A percentile compares a stretch with the other conserved stretches of the same genome.
phyloP scores from a whole-genome alignment of 1,284 basidiomycete genomes.

The Melampsora americana region DNA sequence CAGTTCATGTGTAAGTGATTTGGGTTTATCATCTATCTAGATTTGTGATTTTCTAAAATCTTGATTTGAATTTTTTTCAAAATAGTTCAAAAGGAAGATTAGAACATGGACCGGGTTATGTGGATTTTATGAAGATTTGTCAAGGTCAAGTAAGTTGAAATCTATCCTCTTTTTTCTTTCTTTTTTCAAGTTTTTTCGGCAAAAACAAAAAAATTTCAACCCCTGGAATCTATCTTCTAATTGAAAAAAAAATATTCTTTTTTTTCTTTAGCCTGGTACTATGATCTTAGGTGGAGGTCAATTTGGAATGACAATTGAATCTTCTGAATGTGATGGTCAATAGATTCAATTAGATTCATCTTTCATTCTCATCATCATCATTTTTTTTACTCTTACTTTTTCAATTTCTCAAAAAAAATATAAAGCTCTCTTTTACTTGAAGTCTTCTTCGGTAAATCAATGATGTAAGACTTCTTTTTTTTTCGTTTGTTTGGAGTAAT shows the following conservation, averaged over 20 bases:
- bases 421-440: not conserved
- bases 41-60: not conserved
- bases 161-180: not conserved
- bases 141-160: not conserved
- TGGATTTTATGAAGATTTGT: not conserved
- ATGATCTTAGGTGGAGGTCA: not conserved
- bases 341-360: too few relatives aligned
- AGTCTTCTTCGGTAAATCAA: too few relatives aligned
- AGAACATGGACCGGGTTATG: not conserved
- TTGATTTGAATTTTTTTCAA: not conserved
- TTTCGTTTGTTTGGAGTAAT: too few relatives aligned
- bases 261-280: not conserved
- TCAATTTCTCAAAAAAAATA: not conserved
- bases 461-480: too few relatives aligned
- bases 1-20: not conserved
- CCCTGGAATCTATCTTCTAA: too few relatives aligned
- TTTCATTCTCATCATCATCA: not conserved
- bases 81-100: conserved; percentile 4
- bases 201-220: too few relatives aligned
- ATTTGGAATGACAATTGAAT: conserved; percentile 2
- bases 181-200: not conserved
- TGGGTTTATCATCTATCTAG: not conserved
- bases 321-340: not conserved
- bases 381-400: not conserved
- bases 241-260: too few relatives aligned